Conservation (phyloP, 768 basidiomycete genomes). For the Nidula microcarpa region DNA sequence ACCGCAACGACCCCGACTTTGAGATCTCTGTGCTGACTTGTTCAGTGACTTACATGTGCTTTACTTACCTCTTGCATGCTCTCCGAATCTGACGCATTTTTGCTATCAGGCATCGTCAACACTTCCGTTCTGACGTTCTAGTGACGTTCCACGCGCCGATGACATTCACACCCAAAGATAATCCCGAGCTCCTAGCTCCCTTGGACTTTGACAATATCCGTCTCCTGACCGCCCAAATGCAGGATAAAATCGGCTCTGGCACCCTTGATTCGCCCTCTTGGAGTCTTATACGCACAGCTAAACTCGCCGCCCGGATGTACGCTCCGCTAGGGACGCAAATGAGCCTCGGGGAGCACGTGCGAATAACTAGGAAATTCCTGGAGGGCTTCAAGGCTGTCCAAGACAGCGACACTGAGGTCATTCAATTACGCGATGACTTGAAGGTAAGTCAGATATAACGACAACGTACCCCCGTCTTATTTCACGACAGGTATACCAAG, state of each 20-base stretch:
- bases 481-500: constrained; percentile 61
- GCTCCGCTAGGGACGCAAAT: constrained; percentile 85
- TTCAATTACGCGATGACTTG: constrained; percentile 46
- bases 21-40: constrained; percentile 72
- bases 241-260: constrained; percentile 68
- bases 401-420: constrained; percentile 20
- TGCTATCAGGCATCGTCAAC: constrained; percentile 65
- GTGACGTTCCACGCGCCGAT: constrained; percentile 78
- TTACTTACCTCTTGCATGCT: background rate
- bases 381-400: constrained; percentile 62
- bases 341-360: constrained; percentile 81
- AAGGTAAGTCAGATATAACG: constrained; percentile 38
- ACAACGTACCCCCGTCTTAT: background rate
- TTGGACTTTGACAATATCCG: constrained; percentile 62
- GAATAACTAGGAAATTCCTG: constrained; percentile 70
- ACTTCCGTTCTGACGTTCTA: constrained; percentile 85
- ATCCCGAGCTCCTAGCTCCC: constrained; percentile 70
- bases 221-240: constrained; percentile 54
- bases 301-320: constrained; percentile 77
- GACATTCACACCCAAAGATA: constrained; percentile 60
- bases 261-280: constrained; percentile 86
- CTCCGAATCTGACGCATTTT: no score
- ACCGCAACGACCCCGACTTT: constrained; percentile 65
- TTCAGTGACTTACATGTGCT: constrained; percentile 81
- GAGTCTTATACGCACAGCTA: constrained; percentile 71